A percentile compares a stretch with the other conserved stretches of the same genome.
phyloP scores from a whole-genome alignment of 2,329 filamentous ascomycete species.

The Neocatenulostroma microsporum region DNA sequence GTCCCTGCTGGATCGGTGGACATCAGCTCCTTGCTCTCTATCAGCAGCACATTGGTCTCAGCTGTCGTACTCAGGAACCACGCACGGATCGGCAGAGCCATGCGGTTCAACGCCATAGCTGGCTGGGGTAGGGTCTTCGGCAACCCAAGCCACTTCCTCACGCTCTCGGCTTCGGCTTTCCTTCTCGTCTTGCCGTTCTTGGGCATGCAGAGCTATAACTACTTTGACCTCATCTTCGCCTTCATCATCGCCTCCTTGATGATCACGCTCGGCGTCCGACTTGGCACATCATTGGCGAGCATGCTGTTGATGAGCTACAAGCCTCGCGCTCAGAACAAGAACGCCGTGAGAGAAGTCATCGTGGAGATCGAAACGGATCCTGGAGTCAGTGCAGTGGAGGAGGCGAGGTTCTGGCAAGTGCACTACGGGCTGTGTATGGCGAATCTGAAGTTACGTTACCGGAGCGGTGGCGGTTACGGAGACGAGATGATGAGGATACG shows the following conservation, averaged over 20 bases:
- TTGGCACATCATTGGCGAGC: constrained; percentile 77
- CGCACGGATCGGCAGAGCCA: constrained; percentile 81
- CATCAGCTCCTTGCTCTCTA: constrained; percentile 70
- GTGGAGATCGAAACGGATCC: constrained; percentile 77
- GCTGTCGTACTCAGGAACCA: constrained; percentile 86
- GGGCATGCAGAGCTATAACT: constrained; percentile 69
- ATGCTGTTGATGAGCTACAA: constrained; percentile 94
- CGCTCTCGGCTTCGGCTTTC: constrained; percentile 73
- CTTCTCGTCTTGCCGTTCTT: constrained; percentile 76
- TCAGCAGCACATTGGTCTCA: constrained; percentile 73
- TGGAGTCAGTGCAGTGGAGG: constrained; percentile 67
- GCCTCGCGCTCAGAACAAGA: constrained; percentile 32
- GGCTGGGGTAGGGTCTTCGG: constrained; percentile 78
- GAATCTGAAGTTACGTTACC: constrained; percentile 73
- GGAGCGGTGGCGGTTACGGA: constrained; percentile 51
- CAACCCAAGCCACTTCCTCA: constrained; percentile 92
- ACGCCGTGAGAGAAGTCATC: constrained; percentile 61
- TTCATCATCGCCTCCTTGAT: constrained; percentile 76
- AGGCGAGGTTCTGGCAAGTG: constrained; percentile 96
- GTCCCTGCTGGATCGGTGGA: constrained; percentile 72
- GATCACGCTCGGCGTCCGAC: constrained; percentile 75
- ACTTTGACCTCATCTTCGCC: constrained; percentile 76
- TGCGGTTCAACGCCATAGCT: constrained; percentile 76
- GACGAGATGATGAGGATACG: constrained; percentile 64
- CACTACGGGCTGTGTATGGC: constrained; percentile 97